Conservation (phyloP, 345 rosid genomes). For the Brassica carinata region DNA sequence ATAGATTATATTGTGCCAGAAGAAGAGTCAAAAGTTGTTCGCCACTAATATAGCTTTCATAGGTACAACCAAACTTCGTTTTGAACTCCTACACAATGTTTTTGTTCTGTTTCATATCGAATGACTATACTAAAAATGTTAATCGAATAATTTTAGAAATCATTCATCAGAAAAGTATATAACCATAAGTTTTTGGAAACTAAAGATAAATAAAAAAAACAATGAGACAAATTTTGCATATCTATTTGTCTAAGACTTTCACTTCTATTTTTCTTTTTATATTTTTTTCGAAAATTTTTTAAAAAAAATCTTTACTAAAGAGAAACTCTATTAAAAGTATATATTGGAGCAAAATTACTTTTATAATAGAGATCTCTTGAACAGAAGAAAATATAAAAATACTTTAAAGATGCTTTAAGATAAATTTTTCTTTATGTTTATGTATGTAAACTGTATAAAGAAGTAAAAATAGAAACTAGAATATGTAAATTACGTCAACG, state of each 20-base stretch:
- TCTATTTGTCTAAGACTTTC: neutral
- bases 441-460: neutral
- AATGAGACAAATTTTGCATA: neutral
- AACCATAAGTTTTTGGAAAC: neutral
- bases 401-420: too few species aligned
- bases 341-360: too few species aligned
- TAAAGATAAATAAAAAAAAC: neutral
- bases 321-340: too few species aligned
- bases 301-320: too few species aligned
- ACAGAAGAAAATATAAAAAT: too few species aligned
- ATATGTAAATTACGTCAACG: neutral
- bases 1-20: neutral
- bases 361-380: too few species aligned
- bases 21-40: conserved; percentile 9
- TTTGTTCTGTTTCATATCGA: neutral
- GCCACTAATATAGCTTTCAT: conserved; percentile 13
- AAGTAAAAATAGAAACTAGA: neutral
- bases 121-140: neutral
- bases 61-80: conserved; percentile 17
- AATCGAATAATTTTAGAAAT: neutral
- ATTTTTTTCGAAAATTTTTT: too few species aligned
- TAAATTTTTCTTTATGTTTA: neutral
- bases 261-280: too few species aligned
- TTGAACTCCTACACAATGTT: neutral
- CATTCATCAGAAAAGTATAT: neutral